These are phyloP conservation scores for Myotisia sp. DNA, from an alignment of 2,329 filamentous ascomycete species.

Conservation along the genomic window DNA sequence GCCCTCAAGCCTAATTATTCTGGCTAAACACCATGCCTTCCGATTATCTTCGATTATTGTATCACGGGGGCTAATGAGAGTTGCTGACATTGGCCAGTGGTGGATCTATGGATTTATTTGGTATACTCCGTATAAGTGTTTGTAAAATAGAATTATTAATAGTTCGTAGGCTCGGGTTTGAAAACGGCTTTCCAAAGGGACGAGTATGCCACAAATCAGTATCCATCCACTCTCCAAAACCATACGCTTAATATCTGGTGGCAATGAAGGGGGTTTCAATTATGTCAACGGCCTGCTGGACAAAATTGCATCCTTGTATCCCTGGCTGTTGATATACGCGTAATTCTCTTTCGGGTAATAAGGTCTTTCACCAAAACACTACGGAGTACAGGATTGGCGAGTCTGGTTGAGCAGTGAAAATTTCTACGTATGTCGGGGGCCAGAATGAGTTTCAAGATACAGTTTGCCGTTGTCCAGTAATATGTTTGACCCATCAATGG, in stretches of 20 bases:
- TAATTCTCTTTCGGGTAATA: conserved; percentile 7
- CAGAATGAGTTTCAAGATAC: not conserved
- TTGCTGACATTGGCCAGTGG: conserved; percentile 7
- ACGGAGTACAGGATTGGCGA: not conserved
- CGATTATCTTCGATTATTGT: not conserved
- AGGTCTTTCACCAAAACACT: conserved; percentile 10
- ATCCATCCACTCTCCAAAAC: conserved; percentile 11
- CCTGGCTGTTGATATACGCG: conserved; percentile 8
- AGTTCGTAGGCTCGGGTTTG: conserved; percentile 9
- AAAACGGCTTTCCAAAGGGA: conserved; percentile 9
- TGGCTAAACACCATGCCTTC: not conserved
- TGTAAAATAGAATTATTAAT: conserved; percentile 9
- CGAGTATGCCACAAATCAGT: conserved; percentile 9
- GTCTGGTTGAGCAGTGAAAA: not conserved
- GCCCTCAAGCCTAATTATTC: not conserved
- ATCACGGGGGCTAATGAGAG: conserved; percentile 3
- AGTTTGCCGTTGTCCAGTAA: not conserved
- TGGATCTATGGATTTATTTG: conserved; percentile 1
- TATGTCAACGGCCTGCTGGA: conserved; percentile 8
- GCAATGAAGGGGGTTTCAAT: conserved; percentile 6
- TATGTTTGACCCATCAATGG: not conserved
- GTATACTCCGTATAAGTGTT: conserved; percentile 1
- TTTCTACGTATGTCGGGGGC: too few relatives aligned
- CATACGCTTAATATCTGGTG: conserved; percentile 9
- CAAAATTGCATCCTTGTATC: conserved; percentile 8